Evolutionary conservation across 495 filamentous ascomycete species (phyloP).

Genomic region (Aspergillus bridgeri): DNA sequence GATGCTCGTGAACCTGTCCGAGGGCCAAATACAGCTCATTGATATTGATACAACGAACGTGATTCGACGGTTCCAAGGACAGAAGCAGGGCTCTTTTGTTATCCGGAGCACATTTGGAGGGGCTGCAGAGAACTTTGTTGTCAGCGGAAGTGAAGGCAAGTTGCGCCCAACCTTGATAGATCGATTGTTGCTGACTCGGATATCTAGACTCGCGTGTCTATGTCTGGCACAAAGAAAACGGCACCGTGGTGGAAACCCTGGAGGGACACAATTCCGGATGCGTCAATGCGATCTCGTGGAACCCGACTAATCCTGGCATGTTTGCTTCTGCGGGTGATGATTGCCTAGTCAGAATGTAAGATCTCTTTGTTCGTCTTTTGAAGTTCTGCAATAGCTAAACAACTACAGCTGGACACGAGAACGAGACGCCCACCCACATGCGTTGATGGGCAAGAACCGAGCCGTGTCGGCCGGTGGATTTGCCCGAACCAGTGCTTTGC

Average conservation of each 20-base stretch:
- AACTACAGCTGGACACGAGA: constrained; percentile 40
- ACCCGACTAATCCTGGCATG: constrained; percentile 74
- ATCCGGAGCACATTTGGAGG: constrained; percentile 85
- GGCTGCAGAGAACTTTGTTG: constrained; percentile 83
- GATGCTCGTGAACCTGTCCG: constrained; percentile 77
- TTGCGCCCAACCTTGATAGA: background rate
- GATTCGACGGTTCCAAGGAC: constrained; percentile 69
- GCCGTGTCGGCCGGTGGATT: constrained; percentile 31
- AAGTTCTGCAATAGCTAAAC: constrained; percentile 19
- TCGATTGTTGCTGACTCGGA: constrained; percentile 15
- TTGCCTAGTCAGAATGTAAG: constrained; percentile 76
- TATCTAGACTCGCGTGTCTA: constrained; percentile 72
- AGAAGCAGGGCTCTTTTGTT: constrained; percentile 66
- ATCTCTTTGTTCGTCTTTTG: background rate
- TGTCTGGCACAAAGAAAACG: constrained; percentile 88
- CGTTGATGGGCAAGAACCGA: constrained; percentile 22
- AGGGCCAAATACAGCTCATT: constrained; percentile 70
- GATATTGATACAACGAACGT: constrained; percentile 70
- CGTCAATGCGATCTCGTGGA: constrained; percentile 93
- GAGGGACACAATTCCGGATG: constrained; percentile 69
- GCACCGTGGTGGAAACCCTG: constrained; percentile 67
- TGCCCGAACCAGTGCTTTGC: constrained; percentile 41
- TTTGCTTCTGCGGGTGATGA: constrained; percentile 95
- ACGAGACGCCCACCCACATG: constrained; percentile 21
- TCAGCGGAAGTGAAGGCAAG: constrained; percentile 88